phyloP scores from a whole-genome alignment of 768 basidiomycete genomes.

The Glaciozyma martinii region DNA sequence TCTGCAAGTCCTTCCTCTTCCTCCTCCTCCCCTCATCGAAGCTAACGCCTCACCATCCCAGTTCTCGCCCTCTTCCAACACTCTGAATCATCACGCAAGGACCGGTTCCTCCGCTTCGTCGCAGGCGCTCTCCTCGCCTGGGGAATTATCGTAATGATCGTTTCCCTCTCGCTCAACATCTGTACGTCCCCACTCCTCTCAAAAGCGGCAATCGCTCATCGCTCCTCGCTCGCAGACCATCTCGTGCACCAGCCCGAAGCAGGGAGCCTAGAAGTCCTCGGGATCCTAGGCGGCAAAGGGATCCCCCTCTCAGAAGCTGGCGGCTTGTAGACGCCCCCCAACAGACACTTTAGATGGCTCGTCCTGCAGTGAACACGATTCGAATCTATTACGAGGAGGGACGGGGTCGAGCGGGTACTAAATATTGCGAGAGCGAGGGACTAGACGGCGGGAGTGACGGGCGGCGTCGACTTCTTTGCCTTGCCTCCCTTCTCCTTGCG shows the following conservation, averaged over 20 bases:
- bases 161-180: slow-evolving; percentile 19
- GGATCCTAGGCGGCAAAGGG: too few relatives aligned
- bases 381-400: too few relatives aligned
- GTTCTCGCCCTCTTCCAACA: slow-evolving; percentile 27
- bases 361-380: too few relatives aligned
- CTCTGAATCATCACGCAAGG: slow-evolving; percentile 6
- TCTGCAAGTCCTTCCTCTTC: neutral
- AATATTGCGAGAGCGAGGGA: too few relatives aligned
- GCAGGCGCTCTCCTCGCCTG: slow-evolving; percentile 14
- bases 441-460: neutral
- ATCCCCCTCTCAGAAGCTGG: too few relatives aligned
- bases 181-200: slow-evolving; percentile 3
- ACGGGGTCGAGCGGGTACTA: too few relatives aligned
- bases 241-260: too few relatives aligned
- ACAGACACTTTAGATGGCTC: too few relatives aligned
- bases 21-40: neutral
- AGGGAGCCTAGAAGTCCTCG: too few relatives aligned
- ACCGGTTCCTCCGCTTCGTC: slow-evolving; percentile 9
- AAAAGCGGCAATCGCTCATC: too few relatives aligned
- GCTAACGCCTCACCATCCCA: neutral
- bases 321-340: too few relatives aligned
- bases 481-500: slow-evolving; percentile 18
- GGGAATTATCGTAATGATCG: slow-evolving; percentile 29
- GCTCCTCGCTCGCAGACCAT: too few relatives aligned
- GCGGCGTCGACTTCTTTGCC: slow-evolving; percentile 3